A percentile compares a stretch with the other conserved stretches of the same genome.
Conservation (phyloP, 345 rosid genomes). For the Eucalyptus brandiana region DNA sequence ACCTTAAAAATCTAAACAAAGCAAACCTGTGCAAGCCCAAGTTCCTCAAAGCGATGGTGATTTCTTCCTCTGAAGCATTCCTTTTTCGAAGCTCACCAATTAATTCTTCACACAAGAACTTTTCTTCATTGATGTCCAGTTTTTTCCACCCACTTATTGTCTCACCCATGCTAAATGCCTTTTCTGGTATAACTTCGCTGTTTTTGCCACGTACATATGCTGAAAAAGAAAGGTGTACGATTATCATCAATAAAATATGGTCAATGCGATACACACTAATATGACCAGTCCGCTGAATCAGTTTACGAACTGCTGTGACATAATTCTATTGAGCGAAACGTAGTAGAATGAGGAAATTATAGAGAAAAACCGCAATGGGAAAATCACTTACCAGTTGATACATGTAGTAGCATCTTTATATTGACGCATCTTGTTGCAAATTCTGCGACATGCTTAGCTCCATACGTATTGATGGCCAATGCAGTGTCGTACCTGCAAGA, state of each 20-base stretch:
- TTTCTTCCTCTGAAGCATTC: background rate
- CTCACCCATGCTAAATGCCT: constrained; percentile 1
- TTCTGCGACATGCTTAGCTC: background rate
- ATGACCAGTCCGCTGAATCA: background rate
- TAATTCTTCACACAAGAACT: background rate
- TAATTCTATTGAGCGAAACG: background rate
- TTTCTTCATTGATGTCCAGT: constrained; percentile 4
- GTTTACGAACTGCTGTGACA: background rate
- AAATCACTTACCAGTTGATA: background rate
- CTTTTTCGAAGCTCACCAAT: background rate
- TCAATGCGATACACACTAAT: background rate
- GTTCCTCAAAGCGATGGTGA: constrained; percentile 2
- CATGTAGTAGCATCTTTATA: background rate
- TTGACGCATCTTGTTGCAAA: background rate
- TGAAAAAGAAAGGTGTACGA: background rate
- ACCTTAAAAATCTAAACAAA: background rate
- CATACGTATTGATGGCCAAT: background rate
- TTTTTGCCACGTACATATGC: constrained; percentile 9
- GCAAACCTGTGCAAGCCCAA: constrained; percentile 8
- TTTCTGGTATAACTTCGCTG: constrained; percentile 1
- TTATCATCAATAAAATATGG: background rate
- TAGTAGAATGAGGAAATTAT: background rate
- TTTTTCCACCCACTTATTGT: background rate
- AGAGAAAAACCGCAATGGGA: background rate
- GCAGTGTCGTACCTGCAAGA: background rate